Evolutionary conservation across 1,284 basidiomycete species (phyloP).

Genomic region (Neotropicomus parvogracilis): DNA sequence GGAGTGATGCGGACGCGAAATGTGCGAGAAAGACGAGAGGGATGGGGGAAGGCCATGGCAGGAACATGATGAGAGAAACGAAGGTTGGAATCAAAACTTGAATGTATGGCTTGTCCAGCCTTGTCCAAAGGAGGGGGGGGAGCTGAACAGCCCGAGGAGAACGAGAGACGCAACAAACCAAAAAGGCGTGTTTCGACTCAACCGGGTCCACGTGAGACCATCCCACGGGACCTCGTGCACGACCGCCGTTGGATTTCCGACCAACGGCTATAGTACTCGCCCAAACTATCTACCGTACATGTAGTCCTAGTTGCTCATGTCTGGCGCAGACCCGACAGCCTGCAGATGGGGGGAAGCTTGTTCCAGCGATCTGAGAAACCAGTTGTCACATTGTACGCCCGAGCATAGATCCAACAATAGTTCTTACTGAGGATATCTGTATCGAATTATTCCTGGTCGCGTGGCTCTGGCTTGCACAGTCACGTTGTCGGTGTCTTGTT

Average conservation of each 20-base stretch:
- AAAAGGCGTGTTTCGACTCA: background rate
- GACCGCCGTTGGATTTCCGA: slow-evolving; percentile 8
- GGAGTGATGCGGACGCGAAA: slow-evolving; percentile 56
- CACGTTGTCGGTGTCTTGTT: slow-evolving; percentile 42
- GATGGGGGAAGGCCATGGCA: slow-evolving; percentile 19
- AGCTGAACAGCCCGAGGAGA: too few relatives aligned
- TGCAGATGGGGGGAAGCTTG: slow-evolving; percentile 34
- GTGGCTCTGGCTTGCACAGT: slow-evolving; percentile 49
- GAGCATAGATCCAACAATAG: background rate
- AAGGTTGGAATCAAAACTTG: slow-evolving; percentile 3
- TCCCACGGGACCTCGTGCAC: slow-evolving; percentile 17
- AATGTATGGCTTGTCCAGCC: slow-evolving; percentile 7
- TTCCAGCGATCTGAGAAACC: slow-evolving; percentile 24
- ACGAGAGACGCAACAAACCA: too few relatives aligned
- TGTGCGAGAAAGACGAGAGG: slow-evolving; percentile 24
- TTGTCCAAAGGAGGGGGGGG: too few relatives aligned
- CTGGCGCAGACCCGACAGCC: slow-evolving; percentile 24
- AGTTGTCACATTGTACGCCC: background rate
- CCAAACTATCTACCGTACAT: background rate
- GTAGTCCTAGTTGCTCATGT: slow-evolving; percentile 19
- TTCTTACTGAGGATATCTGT: slow-evolving; percentile 68
- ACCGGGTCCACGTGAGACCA: slow-evolving; percentile 18
- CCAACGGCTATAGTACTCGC: background rate
- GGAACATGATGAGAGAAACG: slow-evolving; percentile 9
- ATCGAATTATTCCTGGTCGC: slow-evolving; percentile 53